Evolutionary conservation across 1,139 yeast genomes (phyloP).

Genomic region (Tardiomyces blankii): DNA sequence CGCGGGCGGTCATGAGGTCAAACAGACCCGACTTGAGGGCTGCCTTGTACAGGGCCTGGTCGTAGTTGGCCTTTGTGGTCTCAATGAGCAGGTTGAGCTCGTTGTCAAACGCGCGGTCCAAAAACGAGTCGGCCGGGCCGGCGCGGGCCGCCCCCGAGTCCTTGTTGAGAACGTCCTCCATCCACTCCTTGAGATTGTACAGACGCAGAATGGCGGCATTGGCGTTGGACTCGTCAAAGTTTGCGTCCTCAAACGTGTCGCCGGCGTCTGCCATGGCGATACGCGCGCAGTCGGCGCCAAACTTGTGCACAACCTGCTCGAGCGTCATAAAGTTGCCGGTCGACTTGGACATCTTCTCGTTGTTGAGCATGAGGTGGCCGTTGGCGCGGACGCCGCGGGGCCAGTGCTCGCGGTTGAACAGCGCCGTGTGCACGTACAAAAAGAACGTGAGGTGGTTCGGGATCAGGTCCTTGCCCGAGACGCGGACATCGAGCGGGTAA

Average conservation of each 20-base stretch:
- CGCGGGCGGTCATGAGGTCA: slow-evolving; percentile 92
- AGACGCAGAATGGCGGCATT: slow-evolving; percentile 95
- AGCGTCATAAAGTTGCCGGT: slow-evolving; percentile 96
- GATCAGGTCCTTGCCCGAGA: slow-evolving; percentile 94
- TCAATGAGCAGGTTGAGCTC: slow-evolving; percentile 82
- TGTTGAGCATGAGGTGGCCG: slow-evolving; percentile 91
- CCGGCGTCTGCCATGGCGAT: slow-evolving; percentile 99
- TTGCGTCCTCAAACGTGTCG: slow-evolving; percentile 95
- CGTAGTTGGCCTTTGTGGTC: slow-evolving; percentile 59
- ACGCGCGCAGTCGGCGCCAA: slow-evolving; percentile 97
- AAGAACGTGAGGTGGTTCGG: slow-evolving; percentile 96
- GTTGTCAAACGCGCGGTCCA: slow-evolving; percentile 83
- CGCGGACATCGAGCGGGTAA: slow-evolving; percentile 83
- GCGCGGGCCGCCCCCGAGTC: slow-evolving; percentile 38
- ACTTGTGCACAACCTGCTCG: slow-evolving; percentile 72
- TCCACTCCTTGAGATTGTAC: slow-evolving; percentile 90
- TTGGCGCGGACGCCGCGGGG: slow-evolving; percentile 91
- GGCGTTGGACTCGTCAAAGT: slow-evolving; percentile 92
- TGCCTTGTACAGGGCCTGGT: slow-evolving; percentile 67
- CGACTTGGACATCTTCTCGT: slow-evolving; percentile 95
- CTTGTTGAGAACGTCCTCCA: slow-evolving; percentile 53
- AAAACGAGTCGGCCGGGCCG: slow-evolving; percentile 57
- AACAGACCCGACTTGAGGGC: slow-evolving; percentile 88
- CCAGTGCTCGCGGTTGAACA: slow-evolving; percentile 87
- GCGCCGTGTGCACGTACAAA: slow-evolving; percentile 84